phyloP scores from a whole-genome alignment of 495 filamentous ascomycete species.

The Stereocaulon alpinum region DNA sequence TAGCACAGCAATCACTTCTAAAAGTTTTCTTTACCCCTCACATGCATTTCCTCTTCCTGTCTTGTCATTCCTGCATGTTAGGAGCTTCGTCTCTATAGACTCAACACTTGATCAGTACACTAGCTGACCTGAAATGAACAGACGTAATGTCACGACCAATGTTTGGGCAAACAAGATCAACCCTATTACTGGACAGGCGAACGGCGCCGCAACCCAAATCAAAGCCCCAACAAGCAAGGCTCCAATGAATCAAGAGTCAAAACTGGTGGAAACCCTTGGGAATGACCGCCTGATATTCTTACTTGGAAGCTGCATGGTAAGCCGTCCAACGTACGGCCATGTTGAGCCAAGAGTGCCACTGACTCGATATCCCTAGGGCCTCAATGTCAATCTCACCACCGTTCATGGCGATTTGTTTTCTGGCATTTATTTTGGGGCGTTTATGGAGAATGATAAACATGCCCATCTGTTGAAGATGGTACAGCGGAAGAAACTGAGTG shows the following conservation, averaged over 20 bases:
- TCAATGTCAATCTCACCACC: slow-evolving; percentile 54
- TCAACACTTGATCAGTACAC: neutral
- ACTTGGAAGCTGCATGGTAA: slow-evolving; percentile 52
- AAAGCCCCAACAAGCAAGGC: slow-evolving; percentile 34
- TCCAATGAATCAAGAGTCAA: slow-evolving; percentile 37
- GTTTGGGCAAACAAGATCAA: slow-evolving; percentile 56
- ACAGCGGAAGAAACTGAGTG: slow-evolving; percentile 46
- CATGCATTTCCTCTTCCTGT: neutral
- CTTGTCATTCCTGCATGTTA: neutral
- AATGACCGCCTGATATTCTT: slow-evolving; percentile 57
- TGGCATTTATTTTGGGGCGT: slow-evolving; percentile 56
- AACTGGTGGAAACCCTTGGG: slow-evolving; percentile 50
- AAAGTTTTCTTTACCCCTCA: neutral
- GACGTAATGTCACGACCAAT: slow-evolving; percentile 45
- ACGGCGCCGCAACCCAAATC: slow-evolving; percentile 41
- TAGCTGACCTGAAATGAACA: slow-evolving; percentile 19
- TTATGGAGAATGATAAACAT: slow-evolving; percentile 46
- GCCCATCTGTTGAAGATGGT: slow-evolving; percentile 76
- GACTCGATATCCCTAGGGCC: slow-evolving; percentile 42
- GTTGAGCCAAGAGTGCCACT: too few species aligned
- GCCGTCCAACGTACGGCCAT: slow-evolving; percentile 19
- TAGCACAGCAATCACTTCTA: neutral
- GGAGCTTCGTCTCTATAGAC: neutral
- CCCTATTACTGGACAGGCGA: slow-evolving; percentile 47
- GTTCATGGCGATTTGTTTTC: slow-evolving; percentile 63